Base-by-base conservation (phyloP, 108 stramenopile species). In the Conticribra guillardii region DNA sequence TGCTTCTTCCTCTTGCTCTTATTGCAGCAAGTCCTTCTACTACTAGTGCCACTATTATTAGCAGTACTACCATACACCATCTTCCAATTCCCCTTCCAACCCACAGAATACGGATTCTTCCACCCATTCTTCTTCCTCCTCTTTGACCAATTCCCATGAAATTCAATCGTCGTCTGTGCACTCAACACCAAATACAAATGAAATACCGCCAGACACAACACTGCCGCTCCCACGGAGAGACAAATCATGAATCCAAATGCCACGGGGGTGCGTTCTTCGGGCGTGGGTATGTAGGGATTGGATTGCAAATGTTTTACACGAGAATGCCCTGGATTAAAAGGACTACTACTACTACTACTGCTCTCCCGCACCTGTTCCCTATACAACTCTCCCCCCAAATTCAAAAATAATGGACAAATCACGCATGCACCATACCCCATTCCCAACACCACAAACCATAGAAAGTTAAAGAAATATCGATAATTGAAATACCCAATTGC, bases 401-500 rank as follows among this genome's bases (percentile, higher is more conserved):
- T 74, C 56, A 73, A 28, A 67, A 96, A 93, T 45, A 90, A 86
- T 47, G 71, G 67, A 29, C 62, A 84, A 50, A 73, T 77, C n/a
- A 96, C 60, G 18, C 58, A 28, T 5, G 82, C 57, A 17, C 90
- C 95, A 60, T 96, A 96, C 16, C 82, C 67, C 85, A 93, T 84
- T n/a, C 71, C 90, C 9, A 80, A 58, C 16, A 65, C 70, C 8
- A 90, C 88, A 64, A 79, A 93, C 33, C 87, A 73, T n/a, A 96
- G 56, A 67, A 99, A 99, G 72, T 91, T 95, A 32, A 95, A 71
- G 78, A 99, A 99, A 76, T 97, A 99, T 58, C 98, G 82, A 73
- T 99, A 99, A 67, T 99, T 99, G 74, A 94, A 96, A 70, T 95
- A 98, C 34, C 98, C 99, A 45, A 99, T 86, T 46, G 64, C 66